Conservation (phyloP, 129 eudicot species). For the Saposhnikovia divaricata region DNA sequence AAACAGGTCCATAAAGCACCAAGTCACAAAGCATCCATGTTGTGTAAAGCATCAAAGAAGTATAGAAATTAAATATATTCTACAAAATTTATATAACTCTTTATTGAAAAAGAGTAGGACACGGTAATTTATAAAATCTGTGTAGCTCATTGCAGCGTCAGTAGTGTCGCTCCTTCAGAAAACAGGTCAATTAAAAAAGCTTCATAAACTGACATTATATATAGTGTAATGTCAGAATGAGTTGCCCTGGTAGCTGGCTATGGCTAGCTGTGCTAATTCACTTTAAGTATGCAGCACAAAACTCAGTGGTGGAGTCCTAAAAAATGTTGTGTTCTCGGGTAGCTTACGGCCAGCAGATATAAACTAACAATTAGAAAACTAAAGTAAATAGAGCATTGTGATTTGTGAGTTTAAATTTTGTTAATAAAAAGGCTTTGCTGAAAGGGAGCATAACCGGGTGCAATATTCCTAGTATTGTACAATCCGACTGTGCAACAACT, state of each 20-base stretch:
- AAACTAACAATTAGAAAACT: not conserved
- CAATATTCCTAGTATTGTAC: conserved; percentile 36
- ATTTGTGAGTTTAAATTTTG: not conserved
- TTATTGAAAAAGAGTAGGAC: not conserved
- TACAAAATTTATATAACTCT: not conserved
- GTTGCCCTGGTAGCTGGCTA: not conserved
- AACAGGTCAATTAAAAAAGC: not conserved
- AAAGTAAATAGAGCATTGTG: not conserved
- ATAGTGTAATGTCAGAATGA: not conserved
- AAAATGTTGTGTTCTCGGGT: not conserved
- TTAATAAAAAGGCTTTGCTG: not conserved
- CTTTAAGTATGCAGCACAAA: not conserved
- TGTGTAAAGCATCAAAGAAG: not conserved
- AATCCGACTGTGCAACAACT: conserved; percentile 72
- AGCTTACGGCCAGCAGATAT: not conserved
- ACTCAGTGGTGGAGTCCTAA: not conserved
- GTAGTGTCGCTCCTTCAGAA: not conserved
- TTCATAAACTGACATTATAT: not conserved
- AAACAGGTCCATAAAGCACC: too few species aligned
- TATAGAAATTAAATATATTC: too few species aligned
- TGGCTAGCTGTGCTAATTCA: not conserved
- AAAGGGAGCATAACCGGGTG: not conserved
- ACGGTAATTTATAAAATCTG: not conserved
- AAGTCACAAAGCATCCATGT: not conserved
- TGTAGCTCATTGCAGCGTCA: not conserved